A percentile compares a stretch with the other conserved stretches of the same genome.
phyloP scores from a whole-genome alignment of 176 grass and related monocot species.

The Aegilops umbellulata region DNA sequence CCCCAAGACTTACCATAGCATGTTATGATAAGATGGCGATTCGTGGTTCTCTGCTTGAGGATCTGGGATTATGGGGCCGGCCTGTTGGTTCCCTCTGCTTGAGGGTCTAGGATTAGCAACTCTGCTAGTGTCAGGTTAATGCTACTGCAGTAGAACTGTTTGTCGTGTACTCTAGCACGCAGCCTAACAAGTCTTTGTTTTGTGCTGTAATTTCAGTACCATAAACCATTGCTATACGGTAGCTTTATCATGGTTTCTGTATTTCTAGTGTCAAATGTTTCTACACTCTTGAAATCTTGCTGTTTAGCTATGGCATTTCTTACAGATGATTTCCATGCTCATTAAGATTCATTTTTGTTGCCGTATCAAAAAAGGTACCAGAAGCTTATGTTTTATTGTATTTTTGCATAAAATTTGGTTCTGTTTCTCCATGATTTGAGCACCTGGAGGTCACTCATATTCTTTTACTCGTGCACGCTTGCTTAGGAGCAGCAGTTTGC shows the following conservation, averaged over 20 bases:
- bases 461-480: too few species aligned
- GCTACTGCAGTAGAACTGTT: slow-evolving; percentile 19
- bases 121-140: slow-evolving; percentile 22
- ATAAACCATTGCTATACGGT: neutral
- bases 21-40: slow-evolving; percentile 7
- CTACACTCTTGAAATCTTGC: neutral
- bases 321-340: neutral
- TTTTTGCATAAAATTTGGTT: neutral
- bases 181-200: neutral
- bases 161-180: neutral
- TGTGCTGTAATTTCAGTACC: slow-evolving; percentile 1
- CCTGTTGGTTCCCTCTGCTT: neutral
- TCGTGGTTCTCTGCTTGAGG: slow-evolving; percentile 47
- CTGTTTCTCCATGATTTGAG: neutral
- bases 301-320: neutral
- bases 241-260: neutral
- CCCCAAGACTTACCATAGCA: neutral
- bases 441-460: neutral
- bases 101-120: slow-evolving; percentile 20
- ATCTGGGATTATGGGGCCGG: neutral
- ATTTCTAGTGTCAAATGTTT: neutral
- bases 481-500: too few species aligned
- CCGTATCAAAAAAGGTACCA: neutral
- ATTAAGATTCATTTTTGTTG: neutral
- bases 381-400: neutral